Evolutionary conservation across 495 filamentous ascomycete genomes (phyloP), one percentile per base, ranked within the genome.

Genomic region (Penicillium diatomitis): DNA sequence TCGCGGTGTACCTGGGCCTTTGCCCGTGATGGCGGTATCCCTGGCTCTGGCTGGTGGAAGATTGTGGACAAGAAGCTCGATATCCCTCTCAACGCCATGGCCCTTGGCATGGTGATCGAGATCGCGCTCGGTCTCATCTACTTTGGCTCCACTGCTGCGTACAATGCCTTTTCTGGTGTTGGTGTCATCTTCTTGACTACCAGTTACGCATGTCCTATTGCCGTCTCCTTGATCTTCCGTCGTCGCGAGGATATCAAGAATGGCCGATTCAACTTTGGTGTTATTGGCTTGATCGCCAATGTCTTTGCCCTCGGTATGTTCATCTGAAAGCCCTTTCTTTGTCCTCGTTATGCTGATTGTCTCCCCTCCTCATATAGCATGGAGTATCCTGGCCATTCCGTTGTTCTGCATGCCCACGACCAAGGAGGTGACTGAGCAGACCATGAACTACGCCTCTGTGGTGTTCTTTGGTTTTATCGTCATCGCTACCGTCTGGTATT

Each of bases 1-100:
- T 81, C 73, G 37, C 78, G 85, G 4, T 84, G 86, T 75, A 81
- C 80, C 28, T 87, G 81, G 56, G 83, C 84, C 5, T 88, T 88
- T 56, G 79, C 78, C 41, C 79, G 67, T 49, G 66, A 71, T 32
- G 55, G 59, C n/a, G 82, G 81, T 28, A 85, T 85, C 38, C 82
- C 80, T 0, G 75, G 81, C 2, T 81, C 76, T 9, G 55, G 71
- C 33, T 61, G 83, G 41, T 86, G 80, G 80, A 71, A 71, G 36
- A 56, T 57, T 32, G 72, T 80, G 36, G 65, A 77, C 60, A 63
- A 66, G 35, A 59, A 53, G 8, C 67, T 77, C 29, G 68, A 76
- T 48, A 71, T 81, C 30, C 78, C 78, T 2, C 55, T 81, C n/a
- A 69, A 63, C 53, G 75, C 69, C 1, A 49, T 81, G 29, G 41